phyloP scores from a whole-genome alignment of 257 asterid genomes.

The Forsythia viridissima region DNA sequence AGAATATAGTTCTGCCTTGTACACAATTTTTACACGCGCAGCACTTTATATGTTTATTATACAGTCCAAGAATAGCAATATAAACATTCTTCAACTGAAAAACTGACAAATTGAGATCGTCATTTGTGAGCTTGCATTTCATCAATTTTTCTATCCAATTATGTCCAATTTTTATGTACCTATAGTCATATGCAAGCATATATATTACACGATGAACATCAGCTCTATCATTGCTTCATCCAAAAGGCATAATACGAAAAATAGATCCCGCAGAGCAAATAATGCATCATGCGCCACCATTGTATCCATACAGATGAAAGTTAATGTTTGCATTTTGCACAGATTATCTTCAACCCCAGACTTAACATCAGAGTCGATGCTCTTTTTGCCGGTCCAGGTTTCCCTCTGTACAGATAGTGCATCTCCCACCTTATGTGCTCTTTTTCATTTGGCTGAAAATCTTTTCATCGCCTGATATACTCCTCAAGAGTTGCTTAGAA shows the following conservation, averaged over 20 bases:
- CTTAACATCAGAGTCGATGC: too few relatives aligned
- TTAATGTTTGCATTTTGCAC: background rate
- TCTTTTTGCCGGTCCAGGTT: background rate
- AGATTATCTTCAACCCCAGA: background rate
- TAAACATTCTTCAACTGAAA: too few relatives aligned
- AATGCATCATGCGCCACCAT: background rate
- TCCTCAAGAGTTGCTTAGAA: constrained; percentile 72
- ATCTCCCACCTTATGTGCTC: constrained; percentile 9
- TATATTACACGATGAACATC: too few relatives aligned
- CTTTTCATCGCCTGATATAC: constrained; percentile 59
- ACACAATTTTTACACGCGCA: too few relatives aligned
- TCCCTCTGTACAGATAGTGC: background rate
- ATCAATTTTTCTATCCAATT: background rate
- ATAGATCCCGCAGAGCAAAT: background rate
- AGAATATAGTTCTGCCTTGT: too few relatives aligned
- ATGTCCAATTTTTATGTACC: background rate
- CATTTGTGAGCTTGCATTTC: background rate
- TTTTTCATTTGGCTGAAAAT: constrained; percentile 40
- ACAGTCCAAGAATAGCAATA: too few relatives aligned
- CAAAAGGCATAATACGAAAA: background rate
- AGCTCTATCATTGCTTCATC: too few relatives aligned
- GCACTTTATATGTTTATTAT: too few relatives aligned
- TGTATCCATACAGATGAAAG: background rate
- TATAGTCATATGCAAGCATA: too few relatives aligned
- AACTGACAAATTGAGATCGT: background rate